Evolutionary conservation across 1,139 yeast species (phyloP), one percentile per base, ranked within the genome.

Genomic region (Blastobotrys arbuscula): DNA sequence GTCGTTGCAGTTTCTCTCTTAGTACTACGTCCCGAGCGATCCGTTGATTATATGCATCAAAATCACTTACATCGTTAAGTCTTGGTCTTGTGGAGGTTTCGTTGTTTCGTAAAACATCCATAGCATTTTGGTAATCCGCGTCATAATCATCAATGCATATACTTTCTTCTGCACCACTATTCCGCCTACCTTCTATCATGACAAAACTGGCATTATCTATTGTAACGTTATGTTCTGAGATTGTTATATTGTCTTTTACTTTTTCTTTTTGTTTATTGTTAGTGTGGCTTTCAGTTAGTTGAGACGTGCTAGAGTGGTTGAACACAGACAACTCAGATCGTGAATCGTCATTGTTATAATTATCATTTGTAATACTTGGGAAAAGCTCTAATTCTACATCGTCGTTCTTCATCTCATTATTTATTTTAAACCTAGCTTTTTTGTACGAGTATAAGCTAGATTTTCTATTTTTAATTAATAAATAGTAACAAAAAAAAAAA

Each of bases 21-120:
- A 69, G 54, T 16, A 60, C 55, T n/a, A 70, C 64, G 37, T 70
- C 73, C 31, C 63, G 55, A 18, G 66, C 65, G 0, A 71, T 59
- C 26, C 62, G 54, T 15, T 57, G 63, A 40, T 68, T 68, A 52
- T 72, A 74, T 21, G 57, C 59, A 21, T 69, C 72, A 53, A 71
- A 74, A 44, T 74, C 21, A 20, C 24, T 44, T 12, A 18, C 47
- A 37, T 30, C 13, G 39, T 16, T 16, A 18, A 28, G n/a, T 28
- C 31, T 4, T 5, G 9, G 3, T 28, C 31, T 28, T 2, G 13
- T n/a, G 13, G 30, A 26, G 16, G 36, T 12, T 23, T 23, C 30
- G 47, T 33, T 31, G 47, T 34, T 34, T 44, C 48, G 53, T 24
- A 55, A 47, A 39, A 54, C 56, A 39, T 47, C 49, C 43, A 60